Base-by-base conservation (phyloP, 768 basidiomycete genomes). In the Termitomyces sp. region DNA sequence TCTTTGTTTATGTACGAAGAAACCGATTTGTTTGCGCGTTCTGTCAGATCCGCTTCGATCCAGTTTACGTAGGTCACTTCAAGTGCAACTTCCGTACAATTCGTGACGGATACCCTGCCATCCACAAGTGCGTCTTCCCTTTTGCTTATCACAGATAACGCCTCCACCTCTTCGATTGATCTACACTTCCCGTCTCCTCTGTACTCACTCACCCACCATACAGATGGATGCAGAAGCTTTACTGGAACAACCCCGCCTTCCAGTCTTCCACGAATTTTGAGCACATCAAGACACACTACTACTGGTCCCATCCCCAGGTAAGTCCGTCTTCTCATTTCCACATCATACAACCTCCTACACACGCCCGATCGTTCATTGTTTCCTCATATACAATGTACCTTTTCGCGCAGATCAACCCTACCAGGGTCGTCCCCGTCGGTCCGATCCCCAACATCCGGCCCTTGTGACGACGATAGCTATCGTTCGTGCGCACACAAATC, bases 221-320 rank as follows among this genome's bases (percentile, higher is more conserved):
- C 61, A 89, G 87, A 37, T 96, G 93, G 91, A 68, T 92, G 76
- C 87, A 86, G 73, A 88, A 89, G 70, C 76, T 98, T 20, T 98
- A 99, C 80, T 98, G 94, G 95, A 90, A 88, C 63, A 79, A 88
- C 66, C 75, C 87, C 0, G 93, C 94, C 5, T 98, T 99, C 86
- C 86, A 87, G 72, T 83, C 86, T 6, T 86, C 88, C 17, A 96
- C 95, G 43, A 80, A 95, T 70, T 98, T 98, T 70, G 84, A 91
- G 15, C 96, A 97, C 74, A 91, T 92, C 78, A 91, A 91, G 75
- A 83, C 81, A 1, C 82, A 85, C 67, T 90, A 90, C 67, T 90
- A 85, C 65, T 88, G 86, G 85, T 84, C 84, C 43, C 85, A 85
- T 61, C 42, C 75, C 2, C 60, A 69, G 60, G 84, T 85, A 61